phyloP scores from a whole-genome alignment of 75 land plant species.

The Selaginella tamariscina region DNA sequence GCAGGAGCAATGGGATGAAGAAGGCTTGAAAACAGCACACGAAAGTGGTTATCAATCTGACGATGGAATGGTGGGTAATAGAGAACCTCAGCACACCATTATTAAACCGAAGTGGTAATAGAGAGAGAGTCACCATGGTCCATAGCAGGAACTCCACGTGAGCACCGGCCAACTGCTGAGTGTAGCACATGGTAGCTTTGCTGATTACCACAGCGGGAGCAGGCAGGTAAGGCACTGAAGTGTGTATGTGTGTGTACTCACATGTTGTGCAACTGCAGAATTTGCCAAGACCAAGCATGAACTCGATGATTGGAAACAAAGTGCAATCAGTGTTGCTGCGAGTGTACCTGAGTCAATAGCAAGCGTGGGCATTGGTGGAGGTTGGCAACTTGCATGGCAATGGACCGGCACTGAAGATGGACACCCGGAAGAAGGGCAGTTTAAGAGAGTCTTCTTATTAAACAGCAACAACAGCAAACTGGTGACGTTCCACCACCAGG shows the following conservation, averaged over 20 bases:
- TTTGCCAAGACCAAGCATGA: background rate
- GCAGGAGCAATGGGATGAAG: background rate
- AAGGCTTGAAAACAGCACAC: background rate
- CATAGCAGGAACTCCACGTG: background rate
- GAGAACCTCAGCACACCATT: slow-evolving; percentile 2
- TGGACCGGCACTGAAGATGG: background rate
- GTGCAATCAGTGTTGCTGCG: background rate
- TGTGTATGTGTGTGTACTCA: no score
- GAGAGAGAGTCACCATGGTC: background rate
- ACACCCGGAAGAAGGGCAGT: slow-evolving; percentile 3
- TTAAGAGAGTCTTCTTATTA: slow-evolving; percentile 1
- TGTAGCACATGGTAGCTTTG: background rate
- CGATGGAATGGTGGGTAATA: background rate
- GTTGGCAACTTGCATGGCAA: slow-evolving; percentile 14
- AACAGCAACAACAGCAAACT: slow-evolving; percentile 4
- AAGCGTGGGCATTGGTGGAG: slow-evolving; percentile 4
- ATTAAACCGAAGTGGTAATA: background rate
- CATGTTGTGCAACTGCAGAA: no score
- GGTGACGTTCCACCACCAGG: no score
- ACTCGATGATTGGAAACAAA: background rate
- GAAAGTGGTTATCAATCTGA: background rate
- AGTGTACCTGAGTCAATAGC: background rate
- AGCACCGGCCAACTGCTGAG: background rate
- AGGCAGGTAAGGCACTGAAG: background rate
- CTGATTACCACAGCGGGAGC: background rate